Evolutionary conservation across 345 rosid genomes (phyloP), one percentile per base, ranked within the genome.

Genomic region (Heritiera littoralis): DNA sequence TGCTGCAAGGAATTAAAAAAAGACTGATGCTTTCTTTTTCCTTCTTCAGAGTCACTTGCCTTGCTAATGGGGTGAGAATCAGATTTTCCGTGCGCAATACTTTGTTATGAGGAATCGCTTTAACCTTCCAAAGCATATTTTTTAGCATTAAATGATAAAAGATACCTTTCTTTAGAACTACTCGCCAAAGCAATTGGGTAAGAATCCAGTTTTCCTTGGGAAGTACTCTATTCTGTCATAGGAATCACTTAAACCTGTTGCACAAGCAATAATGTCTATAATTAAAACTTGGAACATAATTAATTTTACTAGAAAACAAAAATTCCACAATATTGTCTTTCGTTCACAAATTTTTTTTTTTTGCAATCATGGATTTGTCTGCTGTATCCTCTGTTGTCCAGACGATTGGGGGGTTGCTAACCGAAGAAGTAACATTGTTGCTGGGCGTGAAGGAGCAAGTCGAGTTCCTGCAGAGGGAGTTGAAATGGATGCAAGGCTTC

Each of bases 381-480:
- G 46, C 20, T 20, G 76, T 72, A 1, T 9, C 61, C 2, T 59
- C 64, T 56, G 76, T 20, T 9, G 59, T 32, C 7, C 28, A 20
- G 61, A 72, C 28, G 30, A 20, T 79, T 4, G 63, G 59, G 20
- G 40, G 63, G 8, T 41, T 35, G 28, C 28, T 72, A 11, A 6
- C 51, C 9, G 17, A 20, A 8, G 78, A 79, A 63, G 77, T 11
- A n/a, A 35, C 28, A 23, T 23, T 0, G 9, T 61, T 20, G 28
- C 43, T 72, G 14, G 78, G 77, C 1, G 73, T 73, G 20, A 28
- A 54, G 1, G 73, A 54, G 9, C 65, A 72, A 74, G 56, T 79
- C 10, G n/a, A 61, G 38, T 7, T 41, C 12, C 11, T 78, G 66
- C 38, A 69, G 18, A 46, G 4, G 10, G 81, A 78, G 67, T 60